A percentile compares a stretch with the other conserved stretches of the same genome.
These are phyloP conservation scores for Clavariopsis aquatica DNA, from an alignment of 495 filamentous ascomycete genomes.

Conservation along the genomic window DNA sequence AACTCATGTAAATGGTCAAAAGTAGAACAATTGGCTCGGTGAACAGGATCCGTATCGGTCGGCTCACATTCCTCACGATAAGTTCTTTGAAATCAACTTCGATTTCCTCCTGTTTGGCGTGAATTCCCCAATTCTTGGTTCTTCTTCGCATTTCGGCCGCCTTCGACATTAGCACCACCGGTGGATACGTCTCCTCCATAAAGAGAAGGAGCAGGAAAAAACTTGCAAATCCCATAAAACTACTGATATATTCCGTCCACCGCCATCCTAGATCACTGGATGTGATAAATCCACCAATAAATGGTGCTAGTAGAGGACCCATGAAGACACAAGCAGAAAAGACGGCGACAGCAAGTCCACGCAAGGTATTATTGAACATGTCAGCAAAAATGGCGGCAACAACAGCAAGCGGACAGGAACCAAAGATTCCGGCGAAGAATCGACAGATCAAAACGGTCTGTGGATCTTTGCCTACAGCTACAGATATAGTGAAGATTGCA, in stretches of 20 bases:
- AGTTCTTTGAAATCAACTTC: slow-evolving; percentile 48
- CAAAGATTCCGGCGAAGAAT: slow-evolving; percentile 56
- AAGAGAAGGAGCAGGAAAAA: slow-evolving; percentile 25
- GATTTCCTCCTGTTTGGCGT: slow-evolving; percentile 53
- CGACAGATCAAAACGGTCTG: slow-evolving; percentile 57
- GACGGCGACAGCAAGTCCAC: slow-evolving; percentile 53
- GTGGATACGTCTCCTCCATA: slow-evolving; percentile 37
- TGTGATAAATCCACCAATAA: slow-evolving; percentile 33
- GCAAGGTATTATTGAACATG: slow-evolving; percentile 52
- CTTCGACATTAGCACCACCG: slow-evolving; percentile 40
- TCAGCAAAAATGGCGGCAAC: slow-evolving; percentile 57
- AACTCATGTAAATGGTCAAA: slow-evolving; percentile 49
- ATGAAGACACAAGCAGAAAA: slow-evolving; percentile 55
- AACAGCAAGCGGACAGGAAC: slow-evolving; percentile 53
- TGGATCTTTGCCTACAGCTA: slow-evolving; percentile 40
- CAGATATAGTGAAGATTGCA: slow-evolving; percentile 40
- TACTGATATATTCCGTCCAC: slow-evolving; percentile 35
- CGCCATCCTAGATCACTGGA: slow-evolving; percentile 24
- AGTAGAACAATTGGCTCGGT: slow-evolving; percentile 53
- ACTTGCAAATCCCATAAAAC: slow-evolving; percentile 26
- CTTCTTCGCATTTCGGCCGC: slow-evolving; percentile 47
- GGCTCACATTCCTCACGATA: slow-evolving; percentile 48
- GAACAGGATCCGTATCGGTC: slow-evolving; percentile 50
- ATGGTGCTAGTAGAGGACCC: slow-evolving; percentile 28
- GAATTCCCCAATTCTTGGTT: slow-evolving; percentile 52